Evolutionary conservation across 2,329 filamentous ascomycete genomes (phyloP).

Genomic region (Podosphaera aphanis): DNA sequence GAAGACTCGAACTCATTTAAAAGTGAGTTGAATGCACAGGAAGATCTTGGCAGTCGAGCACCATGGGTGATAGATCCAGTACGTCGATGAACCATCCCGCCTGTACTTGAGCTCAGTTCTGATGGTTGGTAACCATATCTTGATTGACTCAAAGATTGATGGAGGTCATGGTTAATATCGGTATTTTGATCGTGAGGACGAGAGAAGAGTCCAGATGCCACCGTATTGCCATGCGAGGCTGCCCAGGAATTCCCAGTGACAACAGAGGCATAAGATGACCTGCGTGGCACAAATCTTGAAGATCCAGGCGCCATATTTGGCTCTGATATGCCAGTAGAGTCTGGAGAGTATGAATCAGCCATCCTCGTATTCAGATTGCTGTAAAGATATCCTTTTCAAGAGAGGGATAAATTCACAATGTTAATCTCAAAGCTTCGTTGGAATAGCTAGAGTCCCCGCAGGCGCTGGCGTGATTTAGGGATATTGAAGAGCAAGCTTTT

Average conservation of each 20-base stretch:
- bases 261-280: slow-evolving; percentile 38
- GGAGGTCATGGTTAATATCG: slow-evolving; percentile 12
- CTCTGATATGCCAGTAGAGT: slow-evolving; percentile 14
- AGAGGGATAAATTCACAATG: neutral
- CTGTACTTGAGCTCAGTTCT: slow-evolving; percentile 12
- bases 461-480: neutral
- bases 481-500: neutral
- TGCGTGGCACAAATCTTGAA: slow-evolving; percentile 21
- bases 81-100: slow-evolving; percentile 8
- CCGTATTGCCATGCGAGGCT: slow-evolving; percentile 8
- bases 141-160: slow-evolving; percentile 7
- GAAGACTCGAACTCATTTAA: slow-evolving; percentile 11
- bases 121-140: slow-evolving; percentile 10
- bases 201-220: slow-evolving; percentile 14
- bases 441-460: neutral
- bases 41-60: slow-evolving; percentile 15
- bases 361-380: slow-evolving; percentile 5
- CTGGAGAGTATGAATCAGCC: slow-evolving; percentile 14
- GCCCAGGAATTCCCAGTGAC: slow-evolving; percentile 24
- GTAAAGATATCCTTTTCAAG: slow-evolving; percentile 1
- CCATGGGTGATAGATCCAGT: slow-evolving; percentile 11
- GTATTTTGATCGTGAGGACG: slow-evolving; percentile 11
- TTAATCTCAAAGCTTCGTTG: neutral
- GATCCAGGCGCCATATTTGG: slow-evolving; percentile 16
- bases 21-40: slow-evolving; percentile 15